phyloP scores from a whole-genome alignment of 1,284 basidiomycete genomes.

The Phellopilus nigrolimitatus region DNA sequence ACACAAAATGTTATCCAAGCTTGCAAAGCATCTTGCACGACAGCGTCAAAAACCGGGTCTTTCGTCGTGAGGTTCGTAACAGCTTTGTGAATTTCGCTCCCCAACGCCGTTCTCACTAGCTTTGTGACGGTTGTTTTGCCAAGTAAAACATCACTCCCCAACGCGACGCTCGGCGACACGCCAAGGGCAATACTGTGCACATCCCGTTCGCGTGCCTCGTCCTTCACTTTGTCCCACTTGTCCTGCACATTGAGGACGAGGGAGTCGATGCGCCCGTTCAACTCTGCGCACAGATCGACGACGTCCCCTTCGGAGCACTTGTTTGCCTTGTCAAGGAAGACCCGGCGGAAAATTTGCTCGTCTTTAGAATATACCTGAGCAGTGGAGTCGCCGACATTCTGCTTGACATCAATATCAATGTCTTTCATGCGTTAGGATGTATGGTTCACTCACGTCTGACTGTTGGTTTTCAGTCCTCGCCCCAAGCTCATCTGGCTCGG shows the following conservation, averaged over 20 bases:
- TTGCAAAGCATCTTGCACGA: conserved; percentile 10
- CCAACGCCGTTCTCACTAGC: not conserved
- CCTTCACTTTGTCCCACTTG: too few relatives aligned
- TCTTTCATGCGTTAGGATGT: too few relatives aligned
- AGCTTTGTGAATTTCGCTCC: not conserved
- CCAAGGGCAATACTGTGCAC: too few relatives aligned
- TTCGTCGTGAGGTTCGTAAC: not conserved
- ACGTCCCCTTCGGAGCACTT: conserved; percentile 7
- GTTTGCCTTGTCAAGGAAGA: conserved; percentile 1
- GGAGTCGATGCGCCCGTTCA: conserved; percentile 2
- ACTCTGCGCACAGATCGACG: not conserved
- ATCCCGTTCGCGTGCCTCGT: too few relatives aligned
- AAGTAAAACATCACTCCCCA: not conserved
- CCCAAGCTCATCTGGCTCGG: not conserved
- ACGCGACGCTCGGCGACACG: not conserved
- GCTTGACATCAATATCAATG: too few relatives aligned
- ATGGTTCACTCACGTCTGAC: not conserved
- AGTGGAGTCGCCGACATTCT: too few relatives aligned
- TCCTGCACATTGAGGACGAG: not conserved
- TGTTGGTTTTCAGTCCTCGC: not conserved
- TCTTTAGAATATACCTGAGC: too few relatives aligned
- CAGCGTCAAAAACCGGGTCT: not conserved
- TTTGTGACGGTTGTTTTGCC: not conserved
- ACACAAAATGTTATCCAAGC: conserved; percentile 3
- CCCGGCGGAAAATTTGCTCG: too few relatives aligned